These are phyloP conservation scores for Neoarthrinium moseri DNA, from an alignment of 2,329 filamentous ascomycete species.

Conservation along the genomic window DNA sequence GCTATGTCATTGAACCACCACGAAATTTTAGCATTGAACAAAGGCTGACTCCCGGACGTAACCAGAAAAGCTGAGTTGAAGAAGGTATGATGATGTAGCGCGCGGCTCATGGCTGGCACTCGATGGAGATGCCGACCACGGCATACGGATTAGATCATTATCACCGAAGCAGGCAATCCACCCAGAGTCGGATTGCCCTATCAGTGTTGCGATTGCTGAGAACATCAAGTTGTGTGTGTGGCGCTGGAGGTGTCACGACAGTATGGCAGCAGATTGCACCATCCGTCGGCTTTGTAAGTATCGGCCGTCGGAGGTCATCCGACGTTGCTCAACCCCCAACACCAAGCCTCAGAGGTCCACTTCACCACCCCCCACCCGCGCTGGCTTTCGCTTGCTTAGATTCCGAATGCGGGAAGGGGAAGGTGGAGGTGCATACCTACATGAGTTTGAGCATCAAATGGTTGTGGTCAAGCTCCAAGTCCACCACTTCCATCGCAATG, in stretches of 20 bases:
- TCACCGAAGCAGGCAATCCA: slow-evolving; percentile 5
- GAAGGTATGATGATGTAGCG: slow-evolving; percentile 1
- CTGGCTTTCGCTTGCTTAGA: no score
- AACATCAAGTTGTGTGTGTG: not conserved
- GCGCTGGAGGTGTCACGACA: slow-evolving; percentile 4
- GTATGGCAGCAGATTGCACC: slow-evolving; percentile 4
- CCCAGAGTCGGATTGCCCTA: slow-evolving; percentile 3
- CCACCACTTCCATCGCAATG: slow-evolving; percentile 2
- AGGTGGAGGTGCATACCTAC: no score
- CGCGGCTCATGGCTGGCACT: not conserved
- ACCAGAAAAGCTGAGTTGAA: not conserved
- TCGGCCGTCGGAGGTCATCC: slow-evolving; percentile 8
- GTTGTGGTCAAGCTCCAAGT: no score
- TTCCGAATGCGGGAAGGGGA: no score
- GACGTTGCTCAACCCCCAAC: no score
- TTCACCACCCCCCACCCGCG: not conserved
- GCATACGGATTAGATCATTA: slow-evolving; percentile 6
- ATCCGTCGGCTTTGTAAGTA: slow-evolving; percentile 3
- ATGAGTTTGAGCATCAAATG: no score
- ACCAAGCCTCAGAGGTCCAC: not conserved
- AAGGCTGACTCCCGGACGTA: no score
- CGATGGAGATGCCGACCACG: not conserved
- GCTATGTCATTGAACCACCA: no score
- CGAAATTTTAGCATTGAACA: no score
- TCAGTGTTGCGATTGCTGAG: not conserved